Conservation (phyloP, 495 filamentous ascomycete species). For the Aspergillus affinis region DNA sequence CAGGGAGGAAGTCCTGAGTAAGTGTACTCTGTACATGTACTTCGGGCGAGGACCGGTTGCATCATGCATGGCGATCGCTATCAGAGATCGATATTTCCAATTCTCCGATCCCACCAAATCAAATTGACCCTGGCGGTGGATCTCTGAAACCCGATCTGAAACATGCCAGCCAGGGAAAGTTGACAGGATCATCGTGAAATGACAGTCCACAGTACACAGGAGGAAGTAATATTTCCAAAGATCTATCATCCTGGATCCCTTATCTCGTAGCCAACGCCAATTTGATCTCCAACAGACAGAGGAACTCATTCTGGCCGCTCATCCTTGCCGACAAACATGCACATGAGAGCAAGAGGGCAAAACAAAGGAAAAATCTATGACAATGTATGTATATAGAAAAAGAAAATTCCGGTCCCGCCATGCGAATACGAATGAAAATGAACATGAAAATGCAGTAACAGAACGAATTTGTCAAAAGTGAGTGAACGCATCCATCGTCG, state of each 20-base stretch:
- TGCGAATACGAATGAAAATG: slow-evolving; percentile 13
- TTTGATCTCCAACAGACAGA: not conserved
- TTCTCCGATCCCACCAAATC: not conserved
- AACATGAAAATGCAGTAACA: slow-evolving; percentile 5
- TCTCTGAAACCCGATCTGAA: slow-evolving; percentile 16
- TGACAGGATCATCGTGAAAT: not conserved
- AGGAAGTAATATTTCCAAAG: not conserved
- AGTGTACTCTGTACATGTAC: not conserved
- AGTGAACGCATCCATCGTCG: not conserved
- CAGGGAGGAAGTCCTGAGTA: not conserved
- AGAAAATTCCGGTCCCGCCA: slow-evolving; percentile 17
- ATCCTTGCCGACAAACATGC: not conserved
- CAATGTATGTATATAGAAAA: slow-evolving; percentile 26
- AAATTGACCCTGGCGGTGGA: not conserved
- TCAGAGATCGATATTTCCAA: slow-evolving; percentile 1
- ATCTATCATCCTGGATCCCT: not conserved
- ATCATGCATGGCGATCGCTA: slow-evolving; percentile 13
- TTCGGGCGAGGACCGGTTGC: too few species aligned
- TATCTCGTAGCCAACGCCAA: not conserved
- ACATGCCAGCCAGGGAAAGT: not conserved
- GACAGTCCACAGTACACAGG: not conserved
- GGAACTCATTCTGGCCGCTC: not conserved
- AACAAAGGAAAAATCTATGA: slow-evolving; percentile 17
- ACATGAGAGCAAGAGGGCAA: not conserved
- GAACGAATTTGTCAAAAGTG: slow-evolving; percentile 8